Evolutionary conservation across 768 basidiomycete species (phyloP), one percentile per base, ranked within the genome.

Genomic region (Tulasnella sp.): DNA sequence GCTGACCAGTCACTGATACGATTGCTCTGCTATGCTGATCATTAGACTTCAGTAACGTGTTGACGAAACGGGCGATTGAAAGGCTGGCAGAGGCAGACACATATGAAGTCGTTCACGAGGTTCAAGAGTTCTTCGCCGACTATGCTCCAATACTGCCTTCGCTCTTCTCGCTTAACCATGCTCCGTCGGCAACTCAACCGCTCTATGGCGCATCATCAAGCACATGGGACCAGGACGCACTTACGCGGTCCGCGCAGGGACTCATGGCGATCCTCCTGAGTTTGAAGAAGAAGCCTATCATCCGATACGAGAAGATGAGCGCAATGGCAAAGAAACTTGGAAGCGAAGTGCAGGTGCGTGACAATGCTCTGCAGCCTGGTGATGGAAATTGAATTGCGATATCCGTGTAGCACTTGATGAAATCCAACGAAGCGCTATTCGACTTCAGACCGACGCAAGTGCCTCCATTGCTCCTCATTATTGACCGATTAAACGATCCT

Each of bases 121-220:
- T 99, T 1, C 97, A 99, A 95, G 97, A 99, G 86, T 94, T 94
- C 82, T 99, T 98, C 80, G 95, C 94, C 75, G 97, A 99, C 80
- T 98, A 95, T 76, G 86, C 92, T 1, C 94, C 96, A 0, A 83
- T 98, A 62, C 82, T 94, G 1, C 90, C 94, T 0, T 91, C 85
- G 44, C 82, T 98, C 29, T 98, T 96, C 82, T 93, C 95, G 16
- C 81, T 98, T 52, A 91, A 92, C 76, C 86, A 94, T 77, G 81
- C 81, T 0, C 92, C 95, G 0, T 85, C 87, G 0, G 76, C 82
- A 16, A 80, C 83, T 34, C 84, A 80, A 74, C 91, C 91, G 2
- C 78, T 95, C 19, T 94, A 91, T 77, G 91, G 90, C 26, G 83
- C 87, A 29, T 86, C 86, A 0, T 84, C 86, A n/a, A 89, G 86